These are phyloP conservation scores for Aspergillus sp. DNA, from an alignment of 2,329 filamentous ascomycete genomes.

Conservation along the genomic window DNA sequence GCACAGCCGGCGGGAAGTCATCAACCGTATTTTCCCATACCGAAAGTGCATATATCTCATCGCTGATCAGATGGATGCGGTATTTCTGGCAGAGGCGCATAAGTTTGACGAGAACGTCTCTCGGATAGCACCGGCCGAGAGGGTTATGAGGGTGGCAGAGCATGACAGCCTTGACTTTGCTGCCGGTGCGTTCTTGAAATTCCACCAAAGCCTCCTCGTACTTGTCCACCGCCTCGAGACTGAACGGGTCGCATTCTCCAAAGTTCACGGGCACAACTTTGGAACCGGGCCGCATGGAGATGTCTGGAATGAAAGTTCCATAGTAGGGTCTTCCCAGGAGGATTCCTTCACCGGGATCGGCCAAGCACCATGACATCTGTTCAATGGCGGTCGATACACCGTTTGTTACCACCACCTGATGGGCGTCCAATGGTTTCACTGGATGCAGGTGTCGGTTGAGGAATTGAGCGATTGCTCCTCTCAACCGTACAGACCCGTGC, in stretches of 20 bases:
- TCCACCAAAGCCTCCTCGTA: conserved; percentile 46
- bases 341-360: conserved; percentile 34
- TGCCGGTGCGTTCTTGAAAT: conserved; percentile 35
- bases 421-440: conserved; percentile 19
- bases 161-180: conserved; percentile 48
- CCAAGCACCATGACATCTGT: conserved; percentile 31
- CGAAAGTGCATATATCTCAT: conserved; percentile 60
- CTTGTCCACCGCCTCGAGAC: conserved; percentile 36
- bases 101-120: conserved; percentile 33
- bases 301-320: conserved; percentile 48
- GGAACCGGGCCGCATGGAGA: conserved; percentile 42
- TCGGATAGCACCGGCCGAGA: conserved; percentile 46
- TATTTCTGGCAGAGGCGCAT: conserved; percentile 49
- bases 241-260: conserved; percentile 43
- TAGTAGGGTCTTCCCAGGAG: conserved; percentile 42
- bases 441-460: conserved; percentile 32
- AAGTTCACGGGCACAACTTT: conserved; percentile 47
- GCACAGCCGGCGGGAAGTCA: conserved; percentile 14
- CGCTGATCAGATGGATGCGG: conserved; percentile 53
- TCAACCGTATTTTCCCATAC: conserved; percentile 45
- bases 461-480: conserved; percentile 28
- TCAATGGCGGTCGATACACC: conserved; percentile 36
- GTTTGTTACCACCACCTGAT: conserved; percentile 33
- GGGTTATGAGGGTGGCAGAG: conserved; percentile 55
- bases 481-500: conserved; percentile 24